These are phyloP conservation scores for Phytophthora palmivora DNA, from an alignment of 352 stramenopile genomes.

Conservation along the genomic window DNA sequence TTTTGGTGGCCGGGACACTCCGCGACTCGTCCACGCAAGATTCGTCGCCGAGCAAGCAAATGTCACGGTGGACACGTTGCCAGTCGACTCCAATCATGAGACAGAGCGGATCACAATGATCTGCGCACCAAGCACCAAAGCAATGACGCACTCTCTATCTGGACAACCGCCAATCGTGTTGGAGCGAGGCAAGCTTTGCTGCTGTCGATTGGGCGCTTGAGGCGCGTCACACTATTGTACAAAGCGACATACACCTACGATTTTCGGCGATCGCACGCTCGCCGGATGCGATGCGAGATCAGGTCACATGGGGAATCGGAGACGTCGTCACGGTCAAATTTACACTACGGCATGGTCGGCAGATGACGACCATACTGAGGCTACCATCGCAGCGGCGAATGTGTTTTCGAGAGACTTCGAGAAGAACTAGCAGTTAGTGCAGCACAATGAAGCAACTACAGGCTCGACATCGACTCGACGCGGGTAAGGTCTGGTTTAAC, in stretches of 20 bases:
- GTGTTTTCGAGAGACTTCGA: slow-evolving; percentile 9
- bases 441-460: not conserved
- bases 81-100: slow-evolving; percentile 33
- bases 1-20: slow-evolving; percentile 29
- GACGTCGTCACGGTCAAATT: too few relatives aligned
- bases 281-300: too few relatives aligned
- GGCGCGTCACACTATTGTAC: slow-evolving; percentile 20
- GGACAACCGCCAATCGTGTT: slow-evolving; percentile 7
- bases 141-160: slow-evolving; percentile 12
- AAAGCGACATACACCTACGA: slow-evolving; percentile 5
- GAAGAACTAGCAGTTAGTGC: slow-evolving; percentile 1
- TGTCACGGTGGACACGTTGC: not conserved
- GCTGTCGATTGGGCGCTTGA: slow-evolving; percentile 5
- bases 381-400: not conserved
- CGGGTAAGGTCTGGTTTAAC: slow-evolving; percentile 19
- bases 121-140: slow-evolving; percentile 30
- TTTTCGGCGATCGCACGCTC: slow-evolving; percentile 31
- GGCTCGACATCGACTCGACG: not conserved
- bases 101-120: slow-evolving; percentile 23
- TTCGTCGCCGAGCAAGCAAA: slow-evolving; percentile 24
- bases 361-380: not conserved
- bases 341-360: not conserved
- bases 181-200: not conserved
- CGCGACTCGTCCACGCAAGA: slow-evolving; percentile 14
- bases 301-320: too few relatives aligned